Evolutionary conservation across 116 monocot species (phyloP), one percentile per base, ranked within the genome.

Genomic region (Posidonia oceanica): DNA sequence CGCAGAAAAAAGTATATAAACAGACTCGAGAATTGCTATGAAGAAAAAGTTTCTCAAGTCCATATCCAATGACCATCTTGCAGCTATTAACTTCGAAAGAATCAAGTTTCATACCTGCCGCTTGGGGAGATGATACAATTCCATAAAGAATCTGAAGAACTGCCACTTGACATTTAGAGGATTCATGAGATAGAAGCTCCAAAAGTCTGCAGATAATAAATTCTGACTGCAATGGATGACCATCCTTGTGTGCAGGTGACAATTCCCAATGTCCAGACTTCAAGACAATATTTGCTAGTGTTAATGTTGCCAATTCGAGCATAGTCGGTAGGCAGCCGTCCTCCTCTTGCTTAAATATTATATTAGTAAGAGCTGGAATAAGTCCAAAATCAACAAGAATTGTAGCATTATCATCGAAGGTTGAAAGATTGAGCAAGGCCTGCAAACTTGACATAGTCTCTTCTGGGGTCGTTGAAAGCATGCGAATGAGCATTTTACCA

Each of bases 231-330:
- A 84, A 68, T 40, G 21, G 44, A 68, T 80, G 67, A 2, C 80
- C 77, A 69, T 84, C 75, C 59, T 75, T 78, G 58, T 81, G 78
- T 38, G 70, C 81, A 69, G 56, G 38, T 21, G 84, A 75, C 69
- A 80, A 72, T 52, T 84, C 80, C 84, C 84, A 84, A 64, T 80
- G 81, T 39, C 84, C 80, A 15, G 84, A 66, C 29, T 73, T 80
- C 11, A 77, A 71, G 13, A 81, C 78, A 69, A 84, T 78, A 55
- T 70, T 84, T 65, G 84, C 80, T 22, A 81, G 52, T 69, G 62
- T 78, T 63, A 54, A 72, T 29, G 29, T 29, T 29, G 29, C 29
- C 29, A 29, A 29, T 29, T 29, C 29, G 29, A 29, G 29, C 29
- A 29, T 29, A 29, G 29, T 29, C 29, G 1, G 29, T 29, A 29